Base-by-base conservation (phyloP, 2,329 filamentous ascomycete genomes). In the Aspergillus sp. region DNA sequence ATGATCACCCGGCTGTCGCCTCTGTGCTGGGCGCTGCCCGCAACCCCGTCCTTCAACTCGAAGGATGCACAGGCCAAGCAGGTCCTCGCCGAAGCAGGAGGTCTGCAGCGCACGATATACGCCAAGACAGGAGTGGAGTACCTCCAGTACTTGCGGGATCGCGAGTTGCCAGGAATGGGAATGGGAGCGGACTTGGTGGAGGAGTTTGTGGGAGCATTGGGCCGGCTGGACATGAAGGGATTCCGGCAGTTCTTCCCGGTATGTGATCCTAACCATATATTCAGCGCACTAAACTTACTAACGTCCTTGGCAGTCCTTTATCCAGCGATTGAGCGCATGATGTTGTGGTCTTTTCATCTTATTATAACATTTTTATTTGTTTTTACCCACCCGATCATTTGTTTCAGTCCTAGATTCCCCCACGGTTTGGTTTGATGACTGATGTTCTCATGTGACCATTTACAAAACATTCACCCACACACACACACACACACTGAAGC, bases 1-100 rank as follows among this genome's bases (percentile, higher is more conserved):
- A 90, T 97, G 77, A 90, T 98, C 60, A 87, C 91, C 47, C 87
- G 90, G 21, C 97, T 99, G 79, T 94, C 96, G 60, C 86, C 91
- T 0, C 84, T 96, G 7, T 93, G 91, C 74, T 99, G 95, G 95
- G 90, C 91, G 43, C 88, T 98, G 6, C 87, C 96, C 38, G 87
- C 87, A 41, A 90, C 93, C 48, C 83, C 89, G 5, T 84, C 84
- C 19, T 97, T 98, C 82, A 90, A 90, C 65, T 87, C 91, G 1
- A 88, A 88, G 64, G 95, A 99, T 74, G 92, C 93, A 1, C 92
- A 97, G 79, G 91, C 91, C 36, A 91, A 90, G 74, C 90, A 93
- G 75, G 91, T 97, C 1, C 84, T 99, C 41, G 88, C 87, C 58
- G 95, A 99, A 79, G 92, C 96, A 63, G 92, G 92, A 2, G 86